Conservation (phyloP, 2,329 filamentous ascomycete species). For the Biscogniauxia marginata region DNA sequence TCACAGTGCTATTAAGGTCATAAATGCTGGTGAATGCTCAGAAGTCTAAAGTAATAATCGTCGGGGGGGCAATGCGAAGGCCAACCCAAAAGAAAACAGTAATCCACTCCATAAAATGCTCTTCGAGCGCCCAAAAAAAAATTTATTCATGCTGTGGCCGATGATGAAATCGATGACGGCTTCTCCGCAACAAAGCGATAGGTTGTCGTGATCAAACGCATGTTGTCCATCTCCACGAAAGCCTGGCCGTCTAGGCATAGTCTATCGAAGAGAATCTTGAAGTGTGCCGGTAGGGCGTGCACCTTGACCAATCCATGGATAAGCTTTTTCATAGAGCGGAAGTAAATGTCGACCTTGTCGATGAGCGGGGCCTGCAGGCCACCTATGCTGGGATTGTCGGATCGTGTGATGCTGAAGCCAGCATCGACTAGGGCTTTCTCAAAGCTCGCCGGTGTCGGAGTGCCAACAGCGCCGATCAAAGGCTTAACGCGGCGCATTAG, state of each 20-base stretch:
- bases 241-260: constrained; percentile 53
- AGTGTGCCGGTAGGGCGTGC: constrained; percentile 47
- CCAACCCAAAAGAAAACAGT: neutral
- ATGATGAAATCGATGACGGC: constrained; percentile 26
- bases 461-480: constrained; percentile 54
- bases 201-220: constrained; percentile 51
- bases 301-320: constrained; percentile 49
- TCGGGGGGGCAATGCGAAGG: constrained; percentile 2
- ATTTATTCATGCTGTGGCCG: neutral
- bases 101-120: neutral
- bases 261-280: constrained; percentile 52
- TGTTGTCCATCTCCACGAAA: constrained; percentile 55
- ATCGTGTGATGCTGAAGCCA: constrained; percentile 46
- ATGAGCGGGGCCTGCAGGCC: constrained; percentile 52
- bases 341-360: constrained; percentile 54
- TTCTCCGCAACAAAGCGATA: constrained; percentile 53
- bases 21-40: constrained; percentile 18
- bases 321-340: constrained; percentile 48
- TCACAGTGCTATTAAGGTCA: constrained; percentile 19
- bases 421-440: constrained; percentile 45
- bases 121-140: neutral
- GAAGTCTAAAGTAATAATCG: constrained; percentile 13
- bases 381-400: constrained; percentile 52
- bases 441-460: constrained; percentile 47
- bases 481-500: constrained; percentile 56